phyloP scores from a whole-genome alignment of 768 basidiomycete genomes.

The Arthromyces matolae region DNA sequence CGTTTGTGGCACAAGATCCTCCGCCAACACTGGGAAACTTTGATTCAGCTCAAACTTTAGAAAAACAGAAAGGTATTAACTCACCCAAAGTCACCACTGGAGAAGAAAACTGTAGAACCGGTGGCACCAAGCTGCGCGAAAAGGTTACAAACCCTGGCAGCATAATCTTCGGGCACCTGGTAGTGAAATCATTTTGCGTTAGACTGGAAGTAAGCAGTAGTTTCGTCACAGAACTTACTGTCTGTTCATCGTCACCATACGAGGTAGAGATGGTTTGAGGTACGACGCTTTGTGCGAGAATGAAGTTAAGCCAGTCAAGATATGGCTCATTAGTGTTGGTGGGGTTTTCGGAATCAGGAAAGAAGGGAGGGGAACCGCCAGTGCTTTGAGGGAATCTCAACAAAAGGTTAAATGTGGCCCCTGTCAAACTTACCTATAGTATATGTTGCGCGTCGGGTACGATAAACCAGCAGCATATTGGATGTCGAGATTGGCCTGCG shows the following conservation, averaged over 20 bases:
- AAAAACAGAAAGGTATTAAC: conserved; percentile 1
- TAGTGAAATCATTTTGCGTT: no score
- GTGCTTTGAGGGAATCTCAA: no score
- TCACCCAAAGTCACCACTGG: conserved; percentile 55
- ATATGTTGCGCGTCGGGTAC: conserved; percentile 57
- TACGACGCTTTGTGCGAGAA: conserved; percentile 38
- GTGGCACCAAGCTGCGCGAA: conserved; percentile 59
- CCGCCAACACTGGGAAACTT: conserved; percentile 48
- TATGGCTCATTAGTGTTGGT: conserved; percentile 64
- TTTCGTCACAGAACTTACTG: conserved; percentile 20
- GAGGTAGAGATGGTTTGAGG: conserved; percentile 61
- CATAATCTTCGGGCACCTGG: conserved; percentile 59
- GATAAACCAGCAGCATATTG: conserved; percentile 60
- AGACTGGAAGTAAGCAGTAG: no score
- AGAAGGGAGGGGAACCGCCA: no score
- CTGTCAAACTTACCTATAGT: conserved; percentile 42
- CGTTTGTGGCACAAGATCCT: conserved; percentile 45
- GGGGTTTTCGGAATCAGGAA: no score
- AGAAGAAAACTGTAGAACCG: conserved; percentile 59
- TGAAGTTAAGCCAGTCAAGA: conserved; percentile 58
- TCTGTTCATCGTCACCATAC: conserved; percentile 61
- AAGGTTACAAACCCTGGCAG: conserved; percentile 50
- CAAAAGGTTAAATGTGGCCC: conserved; percentile 7
- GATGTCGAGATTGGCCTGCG: conserved; percentile 72
- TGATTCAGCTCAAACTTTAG: neutral